These are phyloP conservation scores for Cladochytrium replicatum DNA, from an alignment of 192 early-diverging fungal species.

Conservation along the genomic window DNA sequence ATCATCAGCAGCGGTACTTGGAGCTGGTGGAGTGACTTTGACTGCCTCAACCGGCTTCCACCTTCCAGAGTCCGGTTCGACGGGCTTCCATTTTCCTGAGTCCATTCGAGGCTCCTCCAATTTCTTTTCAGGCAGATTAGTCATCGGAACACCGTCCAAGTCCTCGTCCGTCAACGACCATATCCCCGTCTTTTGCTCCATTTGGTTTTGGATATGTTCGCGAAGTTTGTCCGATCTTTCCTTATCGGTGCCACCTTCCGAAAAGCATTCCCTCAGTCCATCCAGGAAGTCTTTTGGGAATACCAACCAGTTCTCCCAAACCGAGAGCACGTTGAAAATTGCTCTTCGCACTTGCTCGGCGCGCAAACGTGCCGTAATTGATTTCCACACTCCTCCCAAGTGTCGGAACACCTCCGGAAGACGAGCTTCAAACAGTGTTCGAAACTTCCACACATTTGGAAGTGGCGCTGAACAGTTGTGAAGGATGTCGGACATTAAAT, in stretches of 20 bases:
- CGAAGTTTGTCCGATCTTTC: not conserved
- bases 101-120: not conserved
- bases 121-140: too few relatives aligned
- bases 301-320: conserved; percentile 88
- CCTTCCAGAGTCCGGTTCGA: not conserved
- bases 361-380: conserved; percentile 62
- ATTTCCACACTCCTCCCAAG: conserved; percentile 54
- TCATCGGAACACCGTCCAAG: not conserved
- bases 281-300: conserved; percentile 63
- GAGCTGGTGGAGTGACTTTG: not conserved
- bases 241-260: conserved; percentile 20
- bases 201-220: not conserved
- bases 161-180: not conserved
- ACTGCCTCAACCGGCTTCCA: not conserved
- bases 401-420: conserved; percentile 58
- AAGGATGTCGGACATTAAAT: conserved; percentile 82
- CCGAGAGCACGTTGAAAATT: conserved; percentile 55
- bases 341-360: conserved; percentile 60
- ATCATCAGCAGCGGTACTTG: conserved; percentile 11
- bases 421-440: conserved; percentile 53
- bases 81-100: not conserved
- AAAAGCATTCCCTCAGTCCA: conserved; percentile 39
- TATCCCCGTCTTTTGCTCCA: not conserved
- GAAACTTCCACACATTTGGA: conserved; percentile 81
- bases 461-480: conserved; percentile 71